Percentiles rank a stretch among this genome's conserved stretches.
Evolutionary conservation across 306 rosid genomes (phyloP).

Genomic region (Quercus glauca): DNA sequence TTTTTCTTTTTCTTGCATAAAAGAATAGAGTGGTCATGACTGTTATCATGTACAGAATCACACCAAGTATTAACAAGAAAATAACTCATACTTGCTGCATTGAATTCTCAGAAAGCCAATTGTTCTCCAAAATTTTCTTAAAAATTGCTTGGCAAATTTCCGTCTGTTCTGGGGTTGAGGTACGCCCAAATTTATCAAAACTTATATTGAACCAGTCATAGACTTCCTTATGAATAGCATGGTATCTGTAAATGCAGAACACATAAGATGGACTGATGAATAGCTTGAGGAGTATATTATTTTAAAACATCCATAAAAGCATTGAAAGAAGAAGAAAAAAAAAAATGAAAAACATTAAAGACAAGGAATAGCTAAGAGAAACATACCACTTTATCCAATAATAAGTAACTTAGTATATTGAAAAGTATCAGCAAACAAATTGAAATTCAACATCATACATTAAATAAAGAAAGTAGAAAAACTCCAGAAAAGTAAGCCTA

Average conservation of each 20-base stretch:
- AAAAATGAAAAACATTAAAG: not conserved
- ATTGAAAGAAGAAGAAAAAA: not conserved
- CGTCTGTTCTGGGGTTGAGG: constrained; percentile 79
- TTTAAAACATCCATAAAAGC: not conserved
- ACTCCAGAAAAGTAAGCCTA: not conserved
- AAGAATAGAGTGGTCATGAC: too few species aligned
- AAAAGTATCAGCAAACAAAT: not conserved
- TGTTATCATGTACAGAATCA: not conserved
- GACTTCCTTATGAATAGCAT: constrained; percentile 78
- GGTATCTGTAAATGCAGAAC: constrained; percentile 40
- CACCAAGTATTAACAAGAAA: constrained; percentile 3
- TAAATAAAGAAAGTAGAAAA: not conserved
- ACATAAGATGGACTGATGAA: not conserved
- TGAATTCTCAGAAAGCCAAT: constrained; percentile 81
- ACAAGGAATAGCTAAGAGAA: not conserved
- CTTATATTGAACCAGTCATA: constrained; percentile 85
- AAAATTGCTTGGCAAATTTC: constrained; percentile 91
- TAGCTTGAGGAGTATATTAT: not conserved
- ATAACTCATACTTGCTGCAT: constrained; percentile 74
- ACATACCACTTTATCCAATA: not conserved
- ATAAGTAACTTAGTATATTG: not conserved
- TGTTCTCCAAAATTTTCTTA: constrained; percentile 55
- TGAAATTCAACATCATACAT: not conserved
- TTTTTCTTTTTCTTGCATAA: too few species aligned
- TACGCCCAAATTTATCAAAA: constrained; percentile 95